Conservation (phyloP, 306 rosid genomes). For the Rosa rugosa region DNA sequence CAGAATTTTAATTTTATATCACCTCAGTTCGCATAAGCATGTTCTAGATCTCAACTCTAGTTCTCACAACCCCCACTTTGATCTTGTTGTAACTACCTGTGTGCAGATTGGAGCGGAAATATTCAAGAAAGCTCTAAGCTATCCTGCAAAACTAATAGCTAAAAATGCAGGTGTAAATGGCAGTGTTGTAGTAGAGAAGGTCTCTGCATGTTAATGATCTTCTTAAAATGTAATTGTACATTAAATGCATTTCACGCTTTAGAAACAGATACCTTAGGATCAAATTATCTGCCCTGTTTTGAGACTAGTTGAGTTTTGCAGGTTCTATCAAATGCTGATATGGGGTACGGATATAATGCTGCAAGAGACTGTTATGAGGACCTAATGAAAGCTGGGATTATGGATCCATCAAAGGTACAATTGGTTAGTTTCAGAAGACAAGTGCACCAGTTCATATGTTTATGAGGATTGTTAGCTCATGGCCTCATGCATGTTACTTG, state of each 20-base stretch:
- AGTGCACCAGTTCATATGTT: not conserved
- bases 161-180: slow-evolving; percentile 95
- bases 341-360: slow-evolving; percentile 78
- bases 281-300: slow-evolving; percentile 19
- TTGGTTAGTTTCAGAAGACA: not conserved
- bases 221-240: slow-evolving; percentile 14
- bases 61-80: slow-evolving; percentile 7
- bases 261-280: slow-evolving; percentile 18
- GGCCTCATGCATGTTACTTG: not conserved
- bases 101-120: slow-evolving; percentile 92
- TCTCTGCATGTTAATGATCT: slow-evolving; percentile 38
- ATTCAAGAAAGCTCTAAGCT: slow-evolving; percentile 76
- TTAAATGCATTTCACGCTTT: slow-evolving; percentile 16
- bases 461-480: not conserved
- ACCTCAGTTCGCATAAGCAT: not conserved
- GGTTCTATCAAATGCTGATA: slow-evolving; percentile 56
- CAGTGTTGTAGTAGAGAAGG: slow-evolving; percentile 78
- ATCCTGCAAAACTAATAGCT: slow-evolving; percentile 78
- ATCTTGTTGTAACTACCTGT: slow-evolving; percentile 7
- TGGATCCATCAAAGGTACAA: slow-evolving; percentile 84
- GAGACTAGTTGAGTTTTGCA: slow-evolving; percentile 29
- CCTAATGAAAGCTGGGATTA: slow-evolving; percentile 78
- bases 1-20: not conserved
- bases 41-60: not conserved
- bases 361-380: slow-evolving; percentile 77